phyloP scores from a whole-genome alignment of 345 rosid genomes.

The Salix arbutifolia region DNA sequence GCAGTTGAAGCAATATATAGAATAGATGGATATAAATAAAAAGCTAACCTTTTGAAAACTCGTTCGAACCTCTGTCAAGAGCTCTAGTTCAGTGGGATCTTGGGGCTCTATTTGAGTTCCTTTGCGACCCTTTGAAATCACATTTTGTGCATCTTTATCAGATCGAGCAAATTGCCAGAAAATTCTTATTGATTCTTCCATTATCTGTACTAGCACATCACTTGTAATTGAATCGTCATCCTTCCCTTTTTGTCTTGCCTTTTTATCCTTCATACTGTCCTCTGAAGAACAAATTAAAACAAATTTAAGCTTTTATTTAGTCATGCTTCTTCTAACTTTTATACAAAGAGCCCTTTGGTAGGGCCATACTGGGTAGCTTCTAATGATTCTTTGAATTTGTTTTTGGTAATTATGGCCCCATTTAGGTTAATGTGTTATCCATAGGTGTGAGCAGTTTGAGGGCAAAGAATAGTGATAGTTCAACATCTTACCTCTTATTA shows the following conservation, averaged over 20 bases:
- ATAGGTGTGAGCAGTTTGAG: background rate
- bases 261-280: slow-evolving; percentile 56
- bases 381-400: slow-evolving; percentile 1
- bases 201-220: slow-evolving; percentile 65
- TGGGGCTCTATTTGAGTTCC: slow-evolving; percentile 57
- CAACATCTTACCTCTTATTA: slow-evolving; percentile 57
- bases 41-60: slow-evolving; percentile 63
- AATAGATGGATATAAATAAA: background rate
- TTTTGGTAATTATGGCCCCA: background rate
- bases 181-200: slow-evolving; percentile 88
- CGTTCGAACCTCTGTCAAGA: slow-evolving; percentile 44
- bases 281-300: slow-evolving; percentile 38
- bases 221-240: slow-evolving; percentile 46
- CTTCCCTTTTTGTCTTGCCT: slow-evolving; percentile 35
- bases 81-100: slow-evolving; percentile 46
- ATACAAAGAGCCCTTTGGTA: background rate
- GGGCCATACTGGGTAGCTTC: background rate
- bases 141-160: slow-evolving; percentile 53
- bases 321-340: background rate
- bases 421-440: background rate
- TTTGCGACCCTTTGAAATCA: slow-evolving; percentile 36
- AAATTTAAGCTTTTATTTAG: slow-evolving; percentile 1
- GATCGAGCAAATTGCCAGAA: slow-evolving; percentile 79
- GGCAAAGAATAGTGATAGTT: background rate
- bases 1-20: background rate